Conservation (phyloP, 2,329 filamentous ascomycete genomes). For the Cladorrhinum sp. region DNA sequence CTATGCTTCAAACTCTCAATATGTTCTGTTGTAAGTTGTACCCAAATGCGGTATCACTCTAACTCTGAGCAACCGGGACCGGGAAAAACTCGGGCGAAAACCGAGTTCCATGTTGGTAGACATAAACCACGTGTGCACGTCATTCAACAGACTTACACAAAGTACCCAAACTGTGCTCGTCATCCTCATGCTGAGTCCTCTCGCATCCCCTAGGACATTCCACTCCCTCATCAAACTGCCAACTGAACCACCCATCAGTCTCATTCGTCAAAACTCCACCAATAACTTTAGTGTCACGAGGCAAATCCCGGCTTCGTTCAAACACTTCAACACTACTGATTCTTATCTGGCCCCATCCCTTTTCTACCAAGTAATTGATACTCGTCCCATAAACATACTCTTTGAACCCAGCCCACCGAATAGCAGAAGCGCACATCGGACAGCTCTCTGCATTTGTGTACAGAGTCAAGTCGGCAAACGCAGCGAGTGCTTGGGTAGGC, state of each 20-base stretch:
- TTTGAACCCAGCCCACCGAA: slow-evolving; percentile 53
- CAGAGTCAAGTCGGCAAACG: slow-evolving; percentile 46
- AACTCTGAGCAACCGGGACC: too few species aligned
- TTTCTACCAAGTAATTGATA: slow-evolving; percentile 43
- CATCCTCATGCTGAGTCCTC: slow-evolving; percentile 1
- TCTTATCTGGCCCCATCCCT: slow-evolving; percentile 51
- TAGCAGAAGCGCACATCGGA: slow-evolving; percentile 56
- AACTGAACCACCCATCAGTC: slow-evolving; percentile 52
- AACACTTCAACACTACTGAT: slow-evolving; percentile 47
- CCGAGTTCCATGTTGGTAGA: too few species aligned
- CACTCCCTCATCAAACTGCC: slow-evolving; percentile 45
- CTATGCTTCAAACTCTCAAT: too few species aligned
- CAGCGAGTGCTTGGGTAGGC: slow-evolving; percentile 39
- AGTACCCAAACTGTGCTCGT: background rate
- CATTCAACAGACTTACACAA: slow-evolving; percentile 3
- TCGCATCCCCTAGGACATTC: slow-evolving; percentile 21
- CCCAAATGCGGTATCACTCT: too few species aligned
- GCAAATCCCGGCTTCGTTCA: slow-evolving; percentile 38
- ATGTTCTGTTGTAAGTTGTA: too few species aligned
- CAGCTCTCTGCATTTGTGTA: slow-evolving; percentile 59
- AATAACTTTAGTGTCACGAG: slow-evolving; percentile 39
- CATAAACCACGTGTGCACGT: too few species aligned
- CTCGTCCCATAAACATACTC: slow-evolving; percentile 55
- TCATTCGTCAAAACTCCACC: slow-evolving; percentile 48
- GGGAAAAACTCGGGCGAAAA: too few species aligned